Conservation (phyloP, 2,329 filamentous ascomycete genomes). For the Leptographium radiaticola region DNA sequence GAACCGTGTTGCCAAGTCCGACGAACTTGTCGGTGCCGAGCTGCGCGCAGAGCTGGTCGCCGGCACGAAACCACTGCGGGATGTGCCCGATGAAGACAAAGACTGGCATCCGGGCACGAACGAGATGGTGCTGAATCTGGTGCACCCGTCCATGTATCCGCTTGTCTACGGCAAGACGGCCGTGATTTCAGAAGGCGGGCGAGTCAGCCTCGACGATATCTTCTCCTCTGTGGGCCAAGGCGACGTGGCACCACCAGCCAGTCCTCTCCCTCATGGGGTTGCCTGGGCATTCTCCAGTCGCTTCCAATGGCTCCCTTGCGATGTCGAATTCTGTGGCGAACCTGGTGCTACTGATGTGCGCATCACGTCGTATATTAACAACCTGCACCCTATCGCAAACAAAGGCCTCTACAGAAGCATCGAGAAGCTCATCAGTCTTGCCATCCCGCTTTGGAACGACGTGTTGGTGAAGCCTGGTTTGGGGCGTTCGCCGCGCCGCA, state of each 20-base stretch:
- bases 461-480: constrained; percentile 6
- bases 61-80: background rate
- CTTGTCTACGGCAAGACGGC: constrained; percentile 27
- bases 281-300: constrained; percentile 13
- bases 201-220: constrained; percentile 15
- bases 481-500: background rate
- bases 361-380: constrained; percentile 27
- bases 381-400: constrained; percentile 23
- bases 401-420: constrained; percentile 18
- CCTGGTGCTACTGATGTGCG: constrained; percentile 12
- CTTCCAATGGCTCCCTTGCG: constrained; percentile 22
- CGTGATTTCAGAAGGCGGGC: constrained; percentile 20
- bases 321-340: constrained; percentile 17
- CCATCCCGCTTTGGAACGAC: constrained; percentile 27
- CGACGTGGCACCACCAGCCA: background rate
- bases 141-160: constrained; percentile 46
- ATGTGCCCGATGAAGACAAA: background rate
- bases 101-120: background rate
- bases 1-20: constrained; percentile 36
- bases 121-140: constrained; percentile 32
- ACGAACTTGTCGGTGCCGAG: constrained; percentile 16
- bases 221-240: constrained; percentile 13
- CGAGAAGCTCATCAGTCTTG: constrained; percentile 21
- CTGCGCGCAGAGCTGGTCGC: background rate
- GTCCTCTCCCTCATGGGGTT: no score